A percentile compares a stretch with the other conserved stretches of the same genome.
Conservation (phyloP, 768 basidiomycete species). For the Tylopilus rubrobrunneus region DNA sequence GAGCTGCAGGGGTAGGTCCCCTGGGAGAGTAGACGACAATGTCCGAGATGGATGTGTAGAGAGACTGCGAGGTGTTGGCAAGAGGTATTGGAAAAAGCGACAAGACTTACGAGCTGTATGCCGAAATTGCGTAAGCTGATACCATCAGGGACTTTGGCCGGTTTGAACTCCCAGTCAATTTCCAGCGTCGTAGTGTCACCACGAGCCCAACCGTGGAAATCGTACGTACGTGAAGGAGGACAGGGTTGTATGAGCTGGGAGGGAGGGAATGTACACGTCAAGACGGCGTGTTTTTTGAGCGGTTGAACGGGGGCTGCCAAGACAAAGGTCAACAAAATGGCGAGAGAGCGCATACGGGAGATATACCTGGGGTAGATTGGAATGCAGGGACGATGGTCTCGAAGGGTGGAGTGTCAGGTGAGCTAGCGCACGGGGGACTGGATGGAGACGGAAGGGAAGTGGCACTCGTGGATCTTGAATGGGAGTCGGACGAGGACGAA, state of each 20-base stretch:
- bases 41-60: conserved; percentile 86
- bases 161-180: conserved; percentile 61
- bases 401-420: background rate
- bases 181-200: conserved; percentile 15
- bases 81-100: background rate
- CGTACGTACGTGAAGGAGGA: conserved; percentile 15
- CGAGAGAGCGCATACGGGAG: background rate
- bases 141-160: conserved; percentile 72
- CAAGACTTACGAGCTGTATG: conserved; percentile 72
- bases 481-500: conserved; percentile 19
- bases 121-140: conserved; percentile 86
- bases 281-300: conserved; percentile 29
- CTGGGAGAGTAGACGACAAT: conserved; percentile 82
- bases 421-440: conserved; percentile 9
- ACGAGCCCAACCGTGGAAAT: conserved; percentile 19
- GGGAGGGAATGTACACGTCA: conserved; percentile 51
- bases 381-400: background rate
- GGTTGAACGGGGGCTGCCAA: conserved; percentile 9
- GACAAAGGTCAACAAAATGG: background rate
- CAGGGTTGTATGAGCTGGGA: conserved; percentile 39
- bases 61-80: conserved; percentile 47
- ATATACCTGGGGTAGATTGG: conserved; percentile 3
- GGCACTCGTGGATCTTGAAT: conserved; percentile 22
- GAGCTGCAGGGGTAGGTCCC: conserved; percentile 51
- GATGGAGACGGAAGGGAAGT: conserved; percentile 30